These are phyloP conservation scores for Talaromyces sp. DNA, from an alignment of 2,329 filamentous ascomycete genomes.

Conservation along the genomic window DNA sequence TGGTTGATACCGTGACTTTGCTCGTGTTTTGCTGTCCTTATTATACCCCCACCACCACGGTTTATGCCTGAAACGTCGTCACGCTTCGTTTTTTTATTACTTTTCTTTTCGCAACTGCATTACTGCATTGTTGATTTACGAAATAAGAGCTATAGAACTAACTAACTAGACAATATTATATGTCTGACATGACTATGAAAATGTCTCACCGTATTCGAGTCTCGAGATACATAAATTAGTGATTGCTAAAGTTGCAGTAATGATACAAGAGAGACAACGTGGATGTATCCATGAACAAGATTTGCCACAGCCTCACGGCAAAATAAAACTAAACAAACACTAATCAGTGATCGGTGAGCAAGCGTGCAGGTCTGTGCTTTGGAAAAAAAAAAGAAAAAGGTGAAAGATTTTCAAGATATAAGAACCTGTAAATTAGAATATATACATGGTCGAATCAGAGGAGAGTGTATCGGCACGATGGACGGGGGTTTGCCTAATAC, in stretches of 20 bases:
- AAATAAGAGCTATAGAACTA: neutral
- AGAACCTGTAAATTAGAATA: too few species aligned
- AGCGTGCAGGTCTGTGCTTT: too few species aligned
- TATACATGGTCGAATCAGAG: neutral
- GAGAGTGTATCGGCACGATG: neutral
- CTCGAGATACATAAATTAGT: too few species aligned
- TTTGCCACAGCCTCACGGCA: neutral
- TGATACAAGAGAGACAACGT: too few species aligned
- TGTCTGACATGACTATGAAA: neutral
- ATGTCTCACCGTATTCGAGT: neutral
- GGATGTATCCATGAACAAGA: neutral
- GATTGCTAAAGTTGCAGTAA: too few species aligned
- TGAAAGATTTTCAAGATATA: too few species aligned
- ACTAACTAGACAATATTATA: neutral
- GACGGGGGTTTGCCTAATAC: too few species aligned
- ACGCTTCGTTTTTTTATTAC: neutral
- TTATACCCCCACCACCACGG: conserved; percentile 1
- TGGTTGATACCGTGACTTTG: neutral
- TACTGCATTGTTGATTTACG: neutral
- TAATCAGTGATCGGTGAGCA: too few species aligned
- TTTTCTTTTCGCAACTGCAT: too few species aligned
- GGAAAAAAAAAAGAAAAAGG: too few species aligned
- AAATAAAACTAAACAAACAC: too few species aligned
- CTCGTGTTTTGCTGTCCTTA: neutral
- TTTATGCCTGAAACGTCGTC: neutral